Percentiles rank a stretch among this genome's conserved stretches.
These are phyloP conservation scores for Malus sieversii DNA, from an alignment of 306 rosid genomes.

Conservation along the genomic window DNA sequence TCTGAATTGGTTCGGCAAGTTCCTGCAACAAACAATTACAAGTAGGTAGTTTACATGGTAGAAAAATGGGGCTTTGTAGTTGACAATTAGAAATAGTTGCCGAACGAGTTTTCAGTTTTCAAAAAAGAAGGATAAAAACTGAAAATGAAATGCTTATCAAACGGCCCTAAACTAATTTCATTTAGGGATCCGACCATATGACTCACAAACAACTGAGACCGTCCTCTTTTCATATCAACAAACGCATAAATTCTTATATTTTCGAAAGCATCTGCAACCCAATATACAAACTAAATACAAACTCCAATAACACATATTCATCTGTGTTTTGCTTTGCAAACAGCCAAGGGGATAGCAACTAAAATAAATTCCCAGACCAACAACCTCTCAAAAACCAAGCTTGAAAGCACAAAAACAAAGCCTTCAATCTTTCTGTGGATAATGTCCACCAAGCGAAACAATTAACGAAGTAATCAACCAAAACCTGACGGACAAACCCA, in stretches of 20 bases:
- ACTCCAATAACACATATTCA: slow-evolving; percentile 27
- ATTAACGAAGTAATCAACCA: not conserved
- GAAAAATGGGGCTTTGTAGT: not conserved
- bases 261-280: slow-evolving; percentile 12
- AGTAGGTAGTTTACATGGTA: not conserved
- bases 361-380: slow-evolving; percentile 59
- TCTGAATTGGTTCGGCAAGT: not conserved
- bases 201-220: too few species aligned
- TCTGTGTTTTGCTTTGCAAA: slow-evolving; percentile 39
- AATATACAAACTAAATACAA: slow-evolving; percentile 20
- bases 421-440: slow-evolving; percentile 28
- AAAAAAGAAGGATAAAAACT: too few species aligned
- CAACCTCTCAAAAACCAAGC: slow-evolving; percentile 29
- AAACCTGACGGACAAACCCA: slow-evolving; percentile 5
- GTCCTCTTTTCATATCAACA: not conserved
- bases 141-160: too few species aligned
- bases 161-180: too few species aligned
- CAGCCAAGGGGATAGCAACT: slow-evolving; percentile 44
- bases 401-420: slow-evolving; percentile 40
- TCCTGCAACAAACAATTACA: not conserved
- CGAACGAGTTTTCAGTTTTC: too few species aligned
- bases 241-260: not conserved
- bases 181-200: too few species aligned
- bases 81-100: not conserved
- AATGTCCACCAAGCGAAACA: slow-evolving; percentile 14